Conservation (phyloP, 768 basidiomycete genomes). For the Naganishia kalamii region DNA sequence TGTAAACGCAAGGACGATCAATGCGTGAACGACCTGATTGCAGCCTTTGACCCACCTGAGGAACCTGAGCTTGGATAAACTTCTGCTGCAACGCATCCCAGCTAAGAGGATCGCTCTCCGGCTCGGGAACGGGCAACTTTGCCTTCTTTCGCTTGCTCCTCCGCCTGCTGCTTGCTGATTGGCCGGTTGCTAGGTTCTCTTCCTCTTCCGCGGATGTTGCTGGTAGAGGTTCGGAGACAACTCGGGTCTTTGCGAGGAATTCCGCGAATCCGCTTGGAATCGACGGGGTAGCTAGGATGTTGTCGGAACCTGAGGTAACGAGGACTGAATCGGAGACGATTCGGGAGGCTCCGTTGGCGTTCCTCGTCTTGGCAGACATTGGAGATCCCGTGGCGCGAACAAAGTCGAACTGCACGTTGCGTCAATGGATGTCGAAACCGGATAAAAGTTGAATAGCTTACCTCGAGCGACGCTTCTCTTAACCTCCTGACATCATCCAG, state of each 20-base stretch:
- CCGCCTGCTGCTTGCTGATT: conserved; percentile 4
- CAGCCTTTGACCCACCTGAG: background rate
- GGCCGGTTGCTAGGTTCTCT: background rate
- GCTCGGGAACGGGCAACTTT: conserved; percentile 11
- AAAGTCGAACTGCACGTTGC: background rate
- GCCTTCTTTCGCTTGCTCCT: conserved; percentile 16
- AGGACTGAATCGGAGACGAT: conserved; percentile 11
- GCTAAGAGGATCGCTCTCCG: background rate
- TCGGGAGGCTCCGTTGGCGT: background rate
- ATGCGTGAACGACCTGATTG: background rate
- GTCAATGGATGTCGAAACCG: background rate
- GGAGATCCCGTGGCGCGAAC: conserved; percentile 2
- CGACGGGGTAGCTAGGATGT: background rate
- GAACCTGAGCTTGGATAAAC: background rate
- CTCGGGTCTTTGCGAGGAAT: conserved; percentile 16
- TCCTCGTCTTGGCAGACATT: background rate
- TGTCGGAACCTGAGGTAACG: background rate
- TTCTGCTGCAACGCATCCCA: conserved; percentile 16
- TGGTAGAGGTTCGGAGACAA: conserved; percentile 13
- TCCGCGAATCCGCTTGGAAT: conserved; percentile 14
- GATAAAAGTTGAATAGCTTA: background rate
- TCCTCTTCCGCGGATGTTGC: background rate
- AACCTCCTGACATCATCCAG: conserved; percentile 12
- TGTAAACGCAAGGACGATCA: background rate
- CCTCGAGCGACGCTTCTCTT: conserved; percentile 11